Base-by-base conservation (phyloP, 139 green algal species). In the Asterochloris erici region DNA sequence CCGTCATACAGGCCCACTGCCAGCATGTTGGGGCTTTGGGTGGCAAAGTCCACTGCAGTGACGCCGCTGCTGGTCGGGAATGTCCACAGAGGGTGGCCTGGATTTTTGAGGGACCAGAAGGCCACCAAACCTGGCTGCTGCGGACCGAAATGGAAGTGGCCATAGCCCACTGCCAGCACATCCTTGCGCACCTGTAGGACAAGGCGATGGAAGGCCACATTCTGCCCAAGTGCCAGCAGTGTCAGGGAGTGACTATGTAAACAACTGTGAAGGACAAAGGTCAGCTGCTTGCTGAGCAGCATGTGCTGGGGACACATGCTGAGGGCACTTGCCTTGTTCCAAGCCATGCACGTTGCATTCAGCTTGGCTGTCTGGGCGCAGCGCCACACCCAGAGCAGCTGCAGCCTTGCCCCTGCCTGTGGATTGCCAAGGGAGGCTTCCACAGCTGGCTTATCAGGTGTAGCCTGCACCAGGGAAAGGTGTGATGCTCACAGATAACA, bases 101-200 rank as follows among this genome's bases (percentile, higher is more conserved):
- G 93, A 85, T 96, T 95, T 86, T 94, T 92, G 28, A 98, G 87
- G 47, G 85, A 93, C 93, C 92, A 98, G 63, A 98, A 92, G 1
- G 92, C 92, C 17, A 98, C 86, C 62, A 92, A 38, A 15, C 91
- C 94, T n/a, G 61, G 69, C 14, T 29, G 16, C 14, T 63, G 77
- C 23, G 79, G 79, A 6, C 76, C 81, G 75, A 93, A 83, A 14
- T 77, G 38, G 19, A 68, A 64, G 21, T 83, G 79, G 23, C 68
- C 79, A 27, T 83, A 83, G 38, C 79, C 79, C 38, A 77, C 79
- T 54, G 79, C 79, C 27, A 83, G 66, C 15, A 83, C 63, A n/a
- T 83, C 79, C 54, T 76, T 73, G 23, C 68, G 79, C 29, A 77
- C 79, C 1, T 73, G 64, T 16, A 17, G 68, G 16, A 21, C 28